These are phyloP conservation scores for Phytophthora pini DNA, from an alignment of 352 stramenopile species.

Conservation along the genomic window DNA sequence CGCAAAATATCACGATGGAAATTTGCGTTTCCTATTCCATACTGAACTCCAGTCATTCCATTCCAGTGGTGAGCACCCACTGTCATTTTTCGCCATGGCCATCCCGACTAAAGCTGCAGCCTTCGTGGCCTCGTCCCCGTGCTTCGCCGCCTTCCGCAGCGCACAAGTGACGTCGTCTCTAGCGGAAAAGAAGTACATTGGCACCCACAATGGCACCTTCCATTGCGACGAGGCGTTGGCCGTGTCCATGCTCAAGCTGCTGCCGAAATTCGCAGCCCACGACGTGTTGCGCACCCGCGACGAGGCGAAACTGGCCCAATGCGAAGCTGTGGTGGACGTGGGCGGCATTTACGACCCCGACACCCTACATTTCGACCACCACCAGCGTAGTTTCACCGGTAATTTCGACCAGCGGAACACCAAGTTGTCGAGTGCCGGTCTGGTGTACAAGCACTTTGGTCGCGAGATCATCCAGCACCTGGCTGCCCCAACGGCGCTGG, in stretches of 20 bases:
- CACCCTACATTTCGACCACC: constrained; percentile 96
- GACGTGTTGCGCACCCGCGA: constrained; percentile 91
- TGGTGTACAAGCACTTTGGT: constrained; percentile 99
- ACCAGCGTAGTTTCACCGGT: constrained; percentile 94
- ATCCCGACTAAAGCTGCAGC: constrained; percentile 66
- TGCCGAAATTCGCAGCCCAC: constrained; percentile 90
- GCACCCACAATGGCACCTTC: constrained; percentile 98
- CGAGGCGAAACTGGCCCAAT: constrained; percentile 88
- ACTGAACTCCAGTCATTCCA: constrained; percentile 15
- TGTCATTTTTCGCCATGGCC: constrained; percentile 48
- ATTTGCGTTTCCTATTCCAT: background rate
- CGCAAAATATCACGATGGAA: no score
- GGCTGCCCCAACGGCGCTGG: constrained; percentile 49
- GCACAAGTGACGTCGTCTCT: constrained; percentile 60
- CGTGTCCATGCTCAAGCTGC: constrained; percentile 96
- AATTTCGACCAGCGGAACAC: constrained; percentile 85
- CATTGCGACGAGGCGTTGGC: constrained; percentile 99
- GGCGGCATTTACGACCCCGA: constrained; percentile 94
- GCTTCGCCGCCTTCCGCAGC: constrained; percentile 65
- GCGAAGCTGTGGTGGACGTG: constrained; percentile 97
- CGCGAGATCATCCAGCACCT: constrained; percentile 93
- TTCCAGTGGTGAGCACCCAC: constrained; percentile 25
- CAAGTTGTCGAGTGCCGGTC: constrained; percentile 95
- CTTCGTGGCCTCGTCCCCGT: constrained; percentile 68
- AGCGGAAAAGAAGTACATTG: constrained; percentile 91